phyloP scores from a whole-genome alignment of 345 rosid genomes.

The Durio zibethinus region DNA sequence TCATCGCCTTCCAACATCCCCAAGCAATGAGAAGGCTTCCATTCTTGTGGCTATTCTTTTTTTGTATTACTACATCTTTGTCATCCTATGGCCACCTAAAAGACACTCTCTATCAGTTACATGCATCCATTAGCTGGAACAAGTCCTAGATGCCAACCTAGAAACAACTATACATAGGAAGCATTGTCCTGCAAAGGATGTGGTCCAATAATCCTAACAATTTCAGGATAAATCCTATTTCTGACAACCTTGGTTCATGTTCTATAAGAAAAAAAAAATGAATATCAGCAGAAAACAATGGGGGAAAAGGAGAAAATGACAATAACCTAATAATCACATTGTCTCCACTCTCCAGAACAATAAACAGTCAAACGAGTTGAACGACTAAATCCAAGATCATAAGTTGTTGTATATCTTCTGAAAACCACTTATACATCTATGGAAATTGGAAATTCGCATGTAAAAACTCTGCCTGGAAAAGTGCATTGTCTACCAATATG shows the following conservation, averaged over 20 bases:
- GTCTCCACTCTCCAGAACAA: background rate
- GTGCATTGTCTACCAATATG: background rate
- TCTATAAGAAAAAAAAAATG: background rate
- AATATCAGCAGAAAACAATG: background rate
- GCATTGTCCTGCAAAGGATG: background rate
- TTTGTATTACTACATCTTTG: background rate
- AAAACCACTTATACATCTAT: background rate
- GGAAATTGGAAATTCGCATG: background rate
- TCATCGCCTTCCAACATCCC: background rate
- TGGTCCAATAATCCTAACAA: background rate
- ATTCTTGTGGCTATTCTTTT: background rate
- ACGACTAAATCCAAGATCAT: background rate
- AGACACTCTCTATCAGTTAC: background rate
- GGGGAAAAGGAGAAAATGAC: background rate
- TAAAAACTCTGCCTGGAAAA: background rate
- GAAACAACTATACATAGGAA: background rate
- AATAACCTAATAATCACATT: background rate
- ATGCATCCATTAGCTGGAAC: background rate
- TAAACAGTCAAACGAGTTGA: background rate
- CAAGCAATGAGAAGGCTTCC: background rate
- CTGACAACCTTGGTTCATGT: background rate
- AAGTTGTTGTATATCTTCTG: background rate
- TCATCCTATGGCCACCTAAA: background rate
- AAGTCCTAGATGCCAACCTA: background rate
- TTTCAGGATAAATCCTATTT: background rate